Percentiles rank a stretch among this genome's conserved stretches.
Conservation (phyloP, 1,284 basidiomycete species). For the Dichomitus squalens region DNA sequence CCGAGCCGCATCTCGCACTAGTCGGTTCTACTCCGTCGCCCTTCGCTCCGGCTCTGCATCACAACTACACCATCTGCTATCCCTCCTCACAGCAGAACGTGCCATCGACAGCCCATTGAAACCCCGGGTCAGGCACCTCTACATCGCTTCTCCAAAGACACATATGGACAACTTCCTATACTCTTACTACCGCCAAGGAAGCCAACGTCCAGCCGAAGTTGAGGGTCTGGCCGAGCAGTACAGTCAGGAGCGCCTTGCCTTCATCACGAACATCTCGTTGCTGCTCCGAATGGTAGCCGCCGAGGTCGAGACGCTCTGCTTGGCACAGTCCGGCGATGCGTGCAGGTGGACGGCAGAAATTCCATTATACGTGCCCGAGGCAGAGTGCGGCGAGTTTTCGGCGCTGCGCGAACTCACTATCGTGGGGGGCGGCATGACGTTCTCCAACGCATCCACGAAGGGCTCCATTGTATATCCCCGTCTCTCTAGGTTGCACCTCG, state of each 20-base stretch:
- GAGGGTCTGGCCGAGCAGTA: not conserved
- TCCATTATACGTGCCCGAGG: not conserved
- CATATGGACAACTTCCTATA: not conserved
- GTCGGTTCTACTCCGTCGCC: conserved; percentile 1
- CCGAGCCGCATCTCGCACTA: not conserved
- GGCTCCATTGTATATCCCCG: not conserved
- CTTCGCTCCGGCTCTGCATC: not conserved
- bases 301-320: not conserved
- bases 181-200: not conserved
- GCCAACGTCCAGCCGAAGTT: not conserved
- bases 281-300: not conserved
- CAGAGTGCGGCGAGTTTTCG: not conserved
- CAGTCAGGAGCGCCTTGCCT: not conserved
- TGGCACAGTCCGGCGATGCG: not conserved
- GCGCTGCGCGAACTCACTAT: conserved; percentile 6
- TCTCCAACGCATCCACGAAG: not conserved
- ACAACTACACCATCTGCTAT: not conserved
- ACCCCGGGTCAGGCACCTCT: conserved; percentile 3
- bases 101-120: not conserved
- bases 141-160: not conserved
- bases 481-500: not conserved
- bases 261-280: not conserved
- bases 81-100: not conserved
- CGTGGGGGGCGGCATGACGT: conserved; percentile 1
- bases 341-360: conserved; percentile 1